Evolutionary conservation across 169 alveolate species (phyloP).

Genomic region (Plasmodium blacklocki): DNA sequence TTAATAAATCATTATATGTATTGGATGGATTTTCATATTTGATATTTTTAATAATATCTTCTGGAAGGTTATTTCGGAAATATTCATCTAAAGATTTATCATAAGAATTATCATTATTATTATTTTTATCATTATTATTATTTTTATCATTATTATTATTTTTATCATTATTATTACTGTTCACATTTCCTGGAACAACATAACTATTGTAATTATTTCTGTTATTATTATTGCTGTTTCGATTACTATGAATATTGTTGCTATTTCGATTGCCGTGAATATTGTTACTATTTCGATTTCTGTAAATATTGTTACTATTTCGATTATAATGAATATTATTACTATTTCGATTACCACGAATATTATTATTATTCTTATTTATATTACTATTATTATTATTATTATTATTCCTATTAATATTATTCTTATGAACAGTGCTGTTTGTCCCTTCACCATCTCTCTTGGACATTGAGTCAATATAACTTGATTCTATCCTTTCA

Average conservation of each 20-base stretch:
- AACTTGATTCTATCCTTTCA: not conserved
- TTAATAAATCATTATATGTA: conserved; percentile 25
- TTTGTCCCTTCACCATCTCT: not conserved
- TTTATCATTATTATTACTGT: not conserved
- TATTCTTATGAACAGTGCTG: not conserved
- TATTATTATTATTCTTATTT: too few relatives aligned
- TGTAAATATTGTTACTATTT: too few relatives aligned
- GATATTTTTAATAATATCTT: conserved; percentile 19
- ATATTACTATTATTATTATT: not conserved
- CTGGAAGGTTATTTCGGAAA: conserved; percentile 26
- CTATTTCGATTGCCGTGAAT: too few relatives aligned
- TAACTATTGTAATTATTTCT: too few relatives aligned
- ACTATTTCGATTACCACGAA: too few relatives aligned
- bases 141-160: too few relatives aligned
- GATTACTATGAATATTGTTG: too few relatives aligned
- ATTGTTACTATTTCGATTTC: too few relatives aligned
- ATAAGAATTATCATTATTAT: too few relatives aligned
- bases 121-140: too few relatives aligned
- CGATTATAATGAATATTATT: too few relatives aligned
- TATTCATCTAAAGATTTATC: conserved; percentile 20
- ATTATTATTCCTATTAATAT: not conserved
- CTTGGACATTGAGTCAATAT: not conserved
- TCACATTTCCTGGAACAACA: not conserved
- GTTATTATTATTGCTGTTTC: too few relatives aligned
- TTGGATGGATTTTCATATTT: conserved; percentile 35